These are phyloP conservation scores for Podospora comata DNA, from an alignment of 495 filamentous ascomycete genomes.

Conservation along the genomic window DNA sequence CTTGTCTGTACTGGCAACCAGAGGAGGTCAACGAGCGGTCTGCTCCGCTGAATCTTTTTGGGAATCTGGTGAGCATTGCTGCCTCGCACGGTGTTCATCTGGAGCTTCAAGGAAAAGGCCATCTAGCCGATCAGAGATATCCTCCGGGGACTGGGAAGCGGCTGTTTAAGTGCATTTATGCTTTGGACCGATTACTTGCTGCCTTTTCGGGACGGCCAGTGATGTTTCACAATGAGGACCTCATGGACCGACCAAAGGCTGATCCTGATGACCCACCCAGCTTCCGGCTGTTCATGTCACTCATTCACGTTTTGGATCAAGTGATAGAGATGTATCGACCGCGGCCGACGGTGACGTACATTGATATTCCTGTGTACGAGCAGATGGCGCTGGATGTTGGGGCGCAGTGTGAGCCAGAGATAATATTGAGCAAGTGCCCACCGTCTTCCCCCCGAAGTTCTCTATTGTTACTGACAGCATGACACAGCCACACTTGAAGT, in stretches of 20 bases:
- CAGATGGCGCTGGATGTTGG: conserved; percentile 54
- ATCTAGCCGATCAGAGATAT: background rate
- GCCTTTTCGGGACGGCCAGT: conserved; percentile 63
- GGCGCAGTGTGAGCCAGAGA: conserved; percentile 38
- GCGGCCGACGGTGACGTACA: conserved; percentile 44
- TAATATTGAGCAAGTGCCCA: conserved; percentile 46
- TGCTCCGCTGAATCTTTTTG: conserved; percentile 21
- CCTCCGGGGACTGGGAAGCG: conserved; percentile 8
- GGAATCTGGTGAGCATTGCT: conserved; percentile 49
- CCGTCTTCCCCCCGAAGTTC: conserved; percentile 28
- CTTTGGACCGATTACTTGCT: conserved; percentile 62
- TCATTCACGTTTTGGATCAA: conserved; percentile 55
- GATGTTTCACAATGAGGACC: conserved; percentile 63
- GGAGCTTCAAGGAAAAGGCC: conserved; percentile 6
- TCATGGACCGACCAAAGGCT: conserved; percentile 38
- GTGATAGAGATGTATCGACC: conserved; percentile 69
- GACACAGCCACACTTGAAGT: conserved; percentile 59
- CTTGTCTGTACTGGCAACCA: conserved; percentile 34
- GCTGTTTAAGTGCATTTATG: conserved; percentile 67
- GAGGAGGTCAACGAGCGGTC: conserved; percentile 15
- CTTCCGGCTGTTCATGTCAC: conserved; percentile 47
- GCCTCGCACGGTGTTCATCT: conserved; percentile 65
- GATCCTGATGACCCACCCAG: conserved; percentile 38
- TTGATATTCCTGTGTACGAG: conserved; percentile 64
- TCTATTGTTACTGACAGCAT: conserved; percentile 15